Base-by-base conservation (phyloP, 495 filamentous ascomycete species). In the Penicillium odoratum region DNA sequence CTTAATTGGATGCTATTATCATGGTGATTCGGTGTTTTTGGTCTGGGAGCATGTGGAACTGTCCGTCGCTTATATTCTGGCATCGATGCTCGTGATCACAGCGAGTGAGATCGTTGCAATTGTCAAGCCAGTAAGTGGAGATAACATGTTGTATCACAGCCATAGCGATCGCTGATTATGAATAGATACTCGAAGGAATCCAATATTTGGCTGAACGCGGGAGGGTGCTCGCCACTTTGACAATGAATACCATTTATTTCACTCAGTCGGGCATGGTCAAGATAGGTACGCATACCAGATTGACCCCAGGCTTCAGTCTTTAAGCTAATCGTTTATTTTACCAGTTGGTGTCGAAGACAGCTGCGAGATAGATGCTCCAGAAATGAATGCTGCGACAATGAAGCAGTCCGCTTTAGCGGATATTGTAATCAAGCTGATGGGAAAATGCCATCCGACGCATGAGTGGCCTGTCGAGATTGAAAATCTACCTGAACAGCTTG, bases 11-110 rank as follows among this genome's bases (percentile, higher is more conserved):
- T 46, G 9, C 26, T 59, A 59, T 30, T 45, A 55, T 5, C 38
- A 59, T 31, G 26, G 7, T 21, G 7, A 31, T 16, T 45, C 38
- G 11, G 36, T 29, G 11, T 55, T 44, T 7, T 51, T 59, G 29
- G 31, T 50, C 4, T 59, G 16, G 56, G 56, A 58, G 29, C 42
- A 16, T 42, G 42, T 52, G 16, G 56, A 58, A 43, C 40, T 58
- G 21, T 52, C 40, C 3, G 30, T 58, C 21, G 30, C 29, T 43
- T 29, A 58, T 9, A 58, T 52, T 7, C 40, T 58, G 18, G 40
- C 29, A 30, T 46, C 48, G 9, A 58, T 46, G 18, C 51, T 10
- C 11, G 46, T 36, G 48, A 58, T 58, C 28, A 51, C 48, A 21
- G 25, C 40, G 29, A 45, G 29, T 25, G 30, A 52, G 43, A 33